Base-by-base conservation (phyloP, 106 monocot species). In the Acorus calamus region DNA sequence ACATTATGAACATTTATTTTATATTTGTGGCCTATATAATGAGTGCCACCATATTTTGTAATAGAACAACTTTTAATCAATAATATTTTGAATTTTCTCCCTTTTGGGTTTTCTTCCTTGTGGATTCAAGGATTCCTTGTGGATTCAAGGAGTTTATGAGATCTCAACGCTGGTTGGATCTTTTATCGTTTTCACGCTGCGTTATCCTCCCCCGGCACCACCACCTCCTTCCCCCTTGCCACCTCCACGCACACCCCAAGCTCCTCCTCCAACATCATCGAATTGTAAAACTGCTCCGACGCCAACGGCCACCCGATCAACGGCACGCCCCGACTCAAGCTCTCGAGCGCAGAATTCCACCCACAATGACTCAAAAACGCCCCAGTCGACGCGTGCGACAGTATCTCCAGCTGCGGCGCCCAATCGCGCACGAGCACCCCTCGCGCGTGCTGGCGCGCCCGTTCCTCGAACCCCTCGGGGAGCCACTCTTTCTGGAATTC, bases 291-390 rank as follows among this genome's bases (percentile, higher is more conserved):
- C 62, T 76, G 69, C 56, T 69, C 75, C 59, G 57, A 45, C 45
- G 56, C 63, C 68, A 76, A 12, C 0, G 75, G 75, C 67, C 68
- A 76, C 5, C 69, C 59, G 14, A 70, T 52, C 43, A 77, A n/a
- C 3, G 70, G 65, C 42, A 77, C 70, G 2, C 59, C 70, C 10
- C 53, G 2, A 8, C 46, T 60, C n/a, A 71, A 54, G 49, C 65
- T 65, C 65, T 77, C 76, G 51, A 70, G 8, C 14, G 50, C 49
- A 4, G 80, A 81, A 63, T 81, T 81, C 80, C 80, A 81, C 46
- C 80, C 80, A 54, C 80, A 76, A 72, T 81, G 80, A 14, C 57
- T 81, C 59, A 81, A 6, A 68, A 76, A 81, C 42, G 50, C 76
- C 0, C 55, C 71, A 2, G 48, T 60, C 48, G 80, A 50, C 2